Conservation (phyloP, 1,284 basidiomycete species). For the Cutaneotrichosporon arboriforme region DNA sequence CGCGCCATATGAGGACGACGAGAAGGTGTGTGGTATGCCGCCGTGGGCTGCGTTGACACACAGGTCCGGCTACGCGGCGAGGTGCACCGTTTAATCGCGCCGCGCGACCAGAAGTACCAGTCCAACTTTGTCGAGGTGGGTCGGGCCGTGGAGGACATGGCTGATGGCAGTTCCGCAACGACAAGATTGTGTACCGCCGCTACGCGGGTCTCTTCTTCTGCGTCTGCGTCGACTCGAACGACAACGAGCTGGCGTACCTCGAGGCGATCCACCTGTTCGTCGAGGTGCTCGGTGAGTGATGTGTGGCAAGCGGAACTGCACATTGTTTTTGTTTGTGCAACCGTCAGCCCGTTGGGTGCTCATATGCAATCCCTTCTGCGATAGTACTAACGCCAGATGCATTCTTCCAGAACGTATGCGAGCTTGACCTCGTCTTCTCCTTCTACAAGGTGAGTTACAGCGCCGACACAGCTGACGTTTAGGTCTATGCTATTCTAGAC, state of each 20-base stretch:
- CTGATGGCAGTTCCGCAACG: constrained; percentile 73
- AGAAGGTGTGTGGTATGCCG: constrained; percentile 63
- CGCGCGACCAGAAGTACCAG: constrained; percentile 97
- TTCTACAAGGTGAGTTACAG: constrained; percentile 76
- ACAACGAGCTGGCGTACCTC: constrained; percentile 94
- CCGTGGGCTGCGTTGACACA: neutral
- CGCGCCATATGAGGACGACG: constrained; percentile 89
- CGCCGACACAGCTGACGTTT: constrained; percentile 3
- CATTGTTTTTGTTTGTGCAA: too few species aligned
- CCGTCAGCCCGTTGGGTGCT: too few species aligned
- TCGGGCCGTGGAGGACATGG: neutral
- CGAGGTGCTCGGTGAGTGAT: constrained; percentile 90
- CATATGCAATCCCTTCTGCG: neutral
- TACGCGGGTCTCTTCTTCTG: constrained; percentile 99
- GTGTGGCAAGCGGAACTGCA: too few species aligned
- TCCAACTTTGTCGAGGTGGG: constrained; percentile 97
- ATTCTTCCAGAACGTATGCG: constrained; percentile 98
- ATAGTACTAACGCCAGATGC: constrained; percentile 61
- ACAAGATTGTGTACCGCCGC: constrained; percentile 89
- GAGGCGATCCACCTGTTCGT: constrained; percentile 98
- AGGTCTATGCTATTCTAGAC: constrained; percentile 96
- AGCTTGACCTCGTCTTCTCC: constrained; percentile 93
- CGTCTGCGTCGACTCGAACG: constrained; percentile 93
- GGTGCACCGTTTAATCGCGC: constrained; percentile 89
- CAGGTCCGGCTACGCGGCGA: constrained; percentile 88